These are phyloP conservation scores for Russula emetica DNA, from an alignment of 768 basidiomycete genomes.

Conservation along the genomic window DNA sequence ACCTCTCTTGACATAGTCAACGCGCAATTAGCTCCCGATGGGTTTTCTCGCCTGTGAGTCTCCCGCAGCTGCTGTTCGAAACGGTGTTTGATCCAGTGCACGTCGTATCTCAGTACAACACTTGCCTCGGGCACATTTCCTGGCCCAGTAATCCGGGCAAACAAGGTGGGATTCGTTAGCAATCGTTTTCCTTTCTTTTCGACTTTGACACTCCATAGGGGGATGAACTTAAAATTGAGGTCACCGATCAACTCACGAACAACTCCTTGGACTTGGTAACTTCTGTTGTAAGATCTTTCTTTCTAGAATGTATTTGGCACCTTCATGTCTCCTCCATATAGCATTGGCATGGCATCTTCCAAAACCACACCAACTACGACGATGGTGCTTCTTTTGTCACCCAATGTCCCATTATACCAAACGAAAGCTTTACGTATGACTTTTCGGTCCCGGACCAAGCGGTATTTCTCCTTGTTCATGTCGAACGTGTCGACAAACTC, in stretches of 20 bases:
- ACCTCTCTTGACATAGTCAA: conserved; percentile 28
- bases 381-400: conserved; percentile 27
- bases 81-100: neutral
- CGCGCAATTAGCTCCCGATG: conserved; percentile 30
- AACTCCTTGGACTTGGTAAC: conserved; percentile 11
- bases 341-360: conserved; percentile 32
- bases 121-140: conserved; percentile 6
- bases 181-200: too few relatives aligned
- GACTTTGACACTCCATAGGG: neutral
- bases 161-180: neutral
- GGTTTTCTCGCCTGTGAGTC: conserved; percentile 26
- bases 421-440: conserved; percentile 16
- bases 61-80: neutral
- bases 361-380: conserved; percentile 20
- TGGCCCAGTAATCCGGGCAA: conserved; percentile 10
- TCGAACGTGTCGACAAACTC: neutral
- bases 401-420: conserved; percentile 30
- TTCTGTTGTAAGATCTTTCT: conserved; percentile 16
- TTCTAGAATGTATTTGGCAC: neutral
- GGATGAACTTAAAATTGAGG: conserved; percentile 5
- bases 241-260: conserved; percentile 7
- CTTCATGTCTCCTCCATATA: neutral
- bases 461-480: neutral
- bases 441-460: conserved; percentile 22
- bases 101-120: neutral